Evolutionary conservation across 2,329 filamentous ascomycete species (phyloP).

Genomic region (Microdochium trichocladiopsis): DNA sequence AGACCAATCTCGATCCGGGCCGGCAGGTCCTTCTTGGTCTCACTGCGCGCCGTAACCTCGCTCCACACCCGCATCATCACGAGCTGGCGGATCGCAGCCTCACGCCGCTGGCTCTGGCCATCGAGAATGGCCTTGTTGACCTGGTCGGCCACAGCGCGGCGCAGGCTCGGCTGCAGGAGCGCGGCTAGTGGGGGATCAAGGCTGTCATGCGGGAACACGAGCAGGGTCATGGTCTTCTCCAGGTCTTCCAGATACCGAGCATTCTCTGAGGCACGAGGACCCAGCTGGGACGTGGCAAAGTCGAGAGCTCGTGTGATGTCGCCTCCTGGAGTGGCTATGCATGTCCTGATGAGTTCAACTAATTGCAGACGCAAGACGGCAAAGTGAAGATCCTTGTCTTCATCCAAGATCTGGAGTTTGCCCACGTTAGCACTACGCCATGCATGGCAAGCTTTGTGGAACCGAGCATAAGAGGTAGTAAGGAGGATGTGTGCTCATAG

Average conservation of each 20-base stretch:
- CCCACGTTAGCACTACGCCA: constrained; percentile 10
- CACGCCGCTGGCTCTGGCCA: constrained; percentile 63
- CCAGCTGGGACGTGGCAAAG: constrained; percentile 83
- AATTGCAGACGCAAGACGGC: constrained; percentile 83
- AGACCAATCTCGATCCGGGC: constrained; percentile 30
- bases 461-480: neutral
- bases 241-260: constrained; percentile 77
- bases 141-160: constrained; percentile 74
- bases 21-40: constrained; percentile 31
- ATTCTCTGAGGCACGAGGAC: constrained; percentile 77
- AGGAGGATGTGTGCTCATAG: constrained; percentile 56
- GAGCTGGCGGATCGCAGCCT: constrained; percentile 76
- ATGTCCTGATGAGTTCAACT: constrained; percentile 82
- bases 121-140: constrained; percentile 86
- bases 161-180: constrained; percentile 71
- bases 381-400: constrained; percentile 78
- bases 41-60: constrained; percentile 52
- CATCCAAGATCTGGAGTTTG: constrained; percentile 71
- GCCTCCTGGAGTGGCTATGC: constrained; percentile 55
- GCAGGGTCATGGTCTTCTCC: constrained; percentile 85
- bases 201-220: constrained; percentile 80
- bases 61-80: constrained; percentile 82
- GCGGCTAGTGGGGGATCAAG: constrained; percentile 69
- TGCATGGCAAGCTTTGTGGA: neutral
- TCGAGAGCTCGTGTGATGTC: constrained; percentile 75